phyloP scores from a whole-genome alignment of 2,329 filamentous ascomycete genomes.

The Sporothrix curviconia region DNA sequence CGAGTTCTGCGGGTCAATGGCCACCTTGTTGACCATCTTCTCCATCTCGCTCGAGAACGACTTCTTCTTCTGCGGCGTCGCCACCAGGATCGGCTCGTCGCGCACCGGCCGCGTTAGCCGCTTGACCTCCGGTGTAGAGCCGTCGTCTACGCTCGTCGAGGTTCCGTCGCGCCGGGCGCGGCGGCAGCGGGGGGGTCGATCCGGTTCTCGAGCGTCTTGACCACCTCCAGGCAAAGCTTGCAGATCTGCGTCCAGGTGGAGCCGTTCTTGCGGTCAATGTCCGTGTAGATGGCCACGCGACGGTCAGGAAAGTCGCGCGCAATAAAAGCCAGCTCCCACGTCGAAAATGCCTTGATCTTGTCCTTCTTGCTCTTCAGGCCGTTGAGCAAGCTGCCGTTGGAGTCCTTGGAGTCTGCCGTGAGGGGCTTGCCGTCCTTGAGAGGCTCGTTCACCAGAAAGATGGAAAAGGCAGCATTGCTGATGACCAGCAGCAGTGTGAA shows the following conservation, averaged over 20 bases:
- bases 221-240: slow-evolving; percentile 58
- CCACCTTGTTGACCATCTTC: slow-evolving; percentile 38
- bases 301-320: slow-evolving; percentile 67
- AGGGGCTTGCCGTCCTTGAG: slow-evolving; percentile 79
- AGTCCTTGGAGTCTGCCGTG: slow-evolving; percentile 78
- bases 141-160: slow-evolving; percentile 15
- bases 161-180: slow-evolving; percentile 23
- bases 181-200: slow-evolving; percentile 45
- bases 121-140: slow-evolving; percentile 23
- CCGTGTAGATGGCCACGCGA: slow-evolving; percentile 74
- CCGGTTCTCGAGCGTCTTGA: slow-evolving; percentile 60
- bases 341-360: slow-evolving; percentile 71
- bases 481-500: slow-evolving; percentile 69
- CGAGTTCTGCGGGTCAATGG: slow-evolving; percentile 41
- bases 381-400: slow-evolving; percentile 80
- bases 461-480: slow-evolving; percentile 68
- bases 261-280: slow-evolving; percentile 76
- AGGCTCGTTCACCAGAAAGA: slow-evolving; percentile 74
- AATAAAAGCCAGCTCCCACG: slow-evolving; percentile 85
- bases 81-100: slow-evolving; percentile 41
- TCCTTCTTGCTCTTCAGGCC: slow-evolving; percentile 80
- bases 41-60: slow-evolving; percentile 38
- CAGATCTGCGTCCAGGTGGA: slow-evolving; percentile 78
- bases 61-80: slow-evolving; percentile 29
- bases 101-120: slow-evolving; percentile 35